Conservation (phyloP, 202 grass and related monocot species). For the Setaria viridis region DNA sequence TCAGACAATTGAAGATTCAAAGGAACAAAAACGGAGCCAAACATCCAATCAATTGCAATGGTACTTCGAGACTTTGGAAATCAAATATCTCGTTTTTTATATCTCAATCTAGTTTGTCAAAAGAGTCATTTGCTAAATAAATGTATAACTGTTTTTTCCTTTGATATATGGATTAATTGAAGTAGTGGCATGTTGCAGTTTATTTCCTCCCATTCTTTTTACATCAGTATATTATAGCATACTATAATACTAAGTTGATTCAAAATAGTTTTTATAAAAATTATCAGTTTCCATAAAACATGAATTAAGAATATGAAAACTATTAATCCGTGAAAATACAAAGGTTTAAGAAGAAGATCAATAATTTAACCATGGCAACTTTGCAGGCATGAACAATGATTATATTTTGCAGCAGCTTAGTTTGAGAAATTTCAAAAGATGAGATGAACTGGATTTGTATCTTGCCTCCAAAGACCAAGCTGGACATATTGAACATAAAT, state of each 20-base stretch:
- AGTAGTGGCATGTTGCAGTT: neutral
- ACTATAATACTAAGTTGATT: neutral
- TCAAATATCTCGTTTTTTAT: neutral
- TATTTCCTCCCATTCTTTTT: neutral
- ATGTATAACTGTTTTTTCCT: neutral
- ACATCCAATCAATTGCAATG: neutral
- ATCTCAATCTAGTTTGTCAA: neutral
- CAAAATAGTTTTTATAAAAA: neutral
- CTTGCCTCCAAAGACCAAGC: neutral
- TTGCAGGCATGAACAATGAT: neutral
- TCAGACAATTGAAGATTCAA: neutral
- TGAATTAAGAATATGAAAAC: neutral
- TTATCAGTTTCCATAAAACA: neutral
- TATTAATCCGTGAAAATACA: constrained; percentile 9
- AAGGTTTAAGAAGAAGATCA: constrained; percentile 13
- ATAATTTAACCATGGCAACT: constrained; percentile 25
- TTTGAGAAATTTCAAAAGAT: constrained; percentile 9
- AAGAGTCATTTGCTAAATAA: constrained; percentile 8
- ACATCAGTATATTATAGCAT: neutral
- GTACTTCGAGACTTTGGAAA: neutral
- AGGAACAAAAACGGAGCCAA: neutral
- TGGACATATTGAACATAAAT: constrained; percentile 10
- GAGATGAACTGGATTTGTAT: constrained; percentile 8
- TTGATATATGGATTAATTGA: neutral
- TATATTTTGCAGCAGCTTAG: neutral